These are phyloP conservation scores for Oenanthe sinensis DNA, from an alignment of 129 eudicot genomes.

Conservation along the genomic window DNA sequence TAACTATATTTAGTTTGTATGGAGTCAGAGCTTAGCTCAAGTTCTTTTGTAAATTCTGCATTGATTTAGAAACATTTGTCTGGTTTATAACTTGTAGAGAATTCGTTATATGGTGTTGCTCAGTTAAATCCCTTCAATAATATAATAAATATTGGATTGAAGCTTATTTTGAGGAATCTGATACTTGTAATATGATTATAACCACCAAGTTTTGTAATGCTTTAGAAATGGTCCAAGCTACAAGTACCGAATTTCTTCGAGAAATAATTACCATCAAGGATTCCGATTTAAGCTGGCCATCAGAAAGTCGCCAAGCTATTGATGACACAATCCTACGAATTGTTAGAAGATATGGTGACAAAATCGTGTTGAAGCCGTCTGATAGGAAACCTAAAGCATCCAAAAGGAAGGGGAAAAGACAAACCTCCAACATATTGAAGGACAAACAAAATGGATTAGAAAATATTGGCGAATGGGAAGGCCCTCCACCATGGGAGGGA, in stretches of 20 bases:
- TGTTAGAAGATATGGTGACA: constrained; percentile 60
- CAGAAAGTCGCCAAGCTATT: constrained; percentile 24
- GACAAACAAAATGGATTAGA: constrained; percentile 27
- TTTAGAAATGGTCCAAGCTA: constrained; percentile 43
- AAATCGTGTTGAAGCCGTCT: constrained; percentile 50
- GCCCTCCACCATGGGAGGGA: constrained; percentile 97
- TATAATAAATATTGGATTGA: constrained; percentile 42
- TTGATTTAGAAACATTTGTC: neutral
- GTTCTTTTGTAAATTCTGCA: neutral
- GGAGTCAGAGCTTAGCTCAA: neutral
- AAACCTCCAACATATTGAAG: constrained; percentile 18
- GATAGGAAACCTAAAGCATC: constrained; percentile 65
- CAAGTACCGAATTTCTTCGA: constrained; percentile 25
- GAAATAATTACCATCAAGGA: constrained; percentile 20
- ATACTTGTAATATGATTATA: constrained; percentile 29
- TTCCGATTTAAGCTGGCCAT: constrained; percentile 19
- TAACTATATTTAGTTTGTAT: neutral
- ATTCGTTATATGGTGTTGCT: constrained; percentile 13
- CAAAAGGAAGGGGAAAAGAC: constrained; percentile 63
- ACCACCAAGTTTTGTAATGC: constrained; percentile 51
- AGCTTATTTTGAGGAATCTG: constrained; percentile 46
- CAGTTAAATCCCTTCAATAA: constrained; percentile 19
- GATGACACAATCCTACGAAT: constrained; percentile 43
- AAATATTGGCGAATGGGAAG: constrained; percentile 66
- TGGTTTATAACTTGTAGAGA: constrained; percentile 35